Evolutionary conservation across 768 basidiomycete species (phyloP).

Genomic region (Pleurotus platypus): DNA sequence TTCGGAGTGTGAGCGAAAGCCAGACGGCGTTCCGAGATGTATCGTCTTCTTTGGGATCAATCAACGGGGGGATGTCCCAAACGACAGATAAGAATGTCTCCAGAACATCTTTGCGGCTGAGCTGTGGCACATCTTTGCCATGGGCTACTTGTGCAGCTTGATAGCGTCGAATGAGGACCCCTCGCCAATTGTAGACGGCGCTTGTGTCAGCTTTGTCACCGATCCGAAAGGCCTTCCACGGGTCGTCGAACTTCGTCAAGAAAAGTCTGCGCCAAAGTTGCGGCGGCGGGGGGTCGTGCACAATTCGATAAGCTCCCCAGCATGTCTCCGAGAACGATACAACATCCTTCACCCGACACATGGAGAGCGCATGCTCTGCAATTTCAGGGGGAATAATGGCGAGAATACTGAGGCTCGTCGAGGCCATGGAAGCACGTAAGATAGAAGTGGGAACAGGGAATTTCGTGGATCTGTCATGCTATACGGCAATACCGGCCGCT

Average conservation of each 20-base stretch:
- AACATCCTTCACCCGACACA: slow-evolving; percentile 56
- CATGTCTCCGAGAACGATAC: slow-evolving; percentile 58
- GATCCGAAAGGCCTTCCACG: slow-evolving; percentile 30
- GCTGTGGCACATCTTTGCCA: slow-evolving; percentile 12
- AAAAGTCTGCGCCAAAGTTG: slow-evolving; percentile 71
- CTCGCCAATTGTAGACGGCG: slow-evolving; percentile 24
- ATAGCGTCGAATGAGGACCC: slow-evolving; percentile 36
- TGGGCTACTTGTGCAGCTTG: slow-evolving; percentile 30
- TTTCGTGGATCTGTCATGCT: too few species aligned
- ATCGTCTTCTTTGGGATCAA: slow-evolving; percentile 14
- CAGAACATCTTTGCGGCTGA: slow-evolving; percentile 30
- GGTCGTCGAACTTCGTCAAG: slow-evolving; percentile 64
- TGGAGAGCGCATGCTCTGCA: slow-evolving; percentile 50
- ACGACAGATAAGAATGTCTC: slow-evolving; percentile 37
- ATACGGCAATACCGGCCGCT: too few species aligned
- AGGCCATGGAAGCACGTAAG: slow-evolving; percentile 8
- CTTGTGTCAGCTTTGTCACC: not conserved
- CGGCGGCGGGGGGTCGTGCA: slow-evolving; percentile 48
- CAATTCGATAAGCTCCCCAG: slow-evolving; percentile 39
- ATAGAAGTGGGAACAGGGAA: slow-evolving; percentile 1
- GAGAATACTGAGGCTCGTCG: slow-evolving; percentile 17
- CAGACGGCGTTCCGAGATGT: slow-evolving; percentile 42
- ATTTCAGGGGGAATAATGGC: slow-evolving; percentile 53
- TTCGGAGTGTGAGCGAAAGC: slow-evolving; percentile 38
- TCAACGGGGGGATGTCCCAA: slow-evolving; percentile 28